A percentile compares a stretch with the other conserved stretches of the same genome.
Conservation (phyloP, 169 alveolate genomes). For the Eimeria acervulina region DNA sequence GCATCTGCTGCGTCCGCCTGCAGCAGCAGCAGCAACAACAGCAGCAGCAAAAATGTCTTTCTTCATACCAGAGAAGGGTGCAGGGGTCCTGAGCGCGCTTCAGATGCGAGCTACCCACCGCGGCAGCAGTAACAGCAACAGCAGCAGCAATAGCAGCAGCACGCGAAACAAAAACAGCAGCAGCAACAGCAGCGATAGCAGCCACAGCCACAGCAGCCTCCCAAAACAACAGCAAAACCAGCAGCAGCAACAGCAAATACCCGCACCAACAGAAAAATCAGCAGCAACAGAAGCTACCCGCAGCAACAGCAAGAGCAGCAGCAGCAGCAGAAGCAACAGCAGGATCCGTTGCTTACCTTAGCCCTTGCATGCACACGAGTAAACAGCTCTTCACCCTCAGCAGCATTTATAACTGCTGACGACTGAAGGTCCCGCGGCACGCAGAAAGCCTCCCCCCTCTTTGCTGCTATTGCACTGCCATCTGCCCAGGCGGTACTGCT, state of each 20-base stretch:
- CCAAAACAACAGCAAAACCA: not conserved
- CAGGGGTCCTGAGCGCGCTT: not conserved
- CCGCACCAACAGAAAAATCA: not conserved
- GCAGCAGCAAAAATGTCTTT: slow-evolving; percentile 53
- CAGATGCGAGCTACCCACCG: not conserved
- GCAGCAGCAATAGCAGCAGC: not conserved
- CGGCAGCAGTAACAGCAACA: not conserved
- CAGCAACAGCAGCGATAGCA: not conserved
- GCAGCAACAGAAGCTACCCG: not conserved
- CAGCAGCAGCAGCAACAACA: slow-evolving; percentile 34
- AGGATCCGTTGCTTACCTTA: not conserved
- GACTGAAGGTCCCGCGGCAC: slow-evolving; percentile 60
- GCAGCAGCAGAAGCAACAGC: not conserved
- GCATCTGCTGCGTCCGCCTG: slow-evolving; percentile 62
- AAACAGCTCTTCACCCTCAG: slow-evolving; percentile 39
- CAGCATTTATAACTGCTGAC: slow-evolving; percentile 14
- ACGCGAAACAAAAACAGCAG: not conserved
- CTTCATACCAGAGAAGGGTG: no score
- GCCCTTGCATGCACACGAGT: slow-evolving; percentile 49
- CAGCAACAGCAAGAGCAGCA: not conserved
- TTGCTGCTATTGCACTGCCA: slow-evolving; percentile 48
- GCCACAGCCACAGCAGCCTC: not conserved
- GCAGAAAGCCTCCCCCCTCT: slow-evolving; percentile 43
- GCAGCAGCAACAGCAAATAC: not conserved
- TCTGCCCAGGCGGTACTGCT: slow-evolving; percentile 61